These are phyloP conservation scores for Claviceps monticola DNA, from an alignment of 2,329 filamentous ascomycete species.

Conservation along the genomic window DNA sequence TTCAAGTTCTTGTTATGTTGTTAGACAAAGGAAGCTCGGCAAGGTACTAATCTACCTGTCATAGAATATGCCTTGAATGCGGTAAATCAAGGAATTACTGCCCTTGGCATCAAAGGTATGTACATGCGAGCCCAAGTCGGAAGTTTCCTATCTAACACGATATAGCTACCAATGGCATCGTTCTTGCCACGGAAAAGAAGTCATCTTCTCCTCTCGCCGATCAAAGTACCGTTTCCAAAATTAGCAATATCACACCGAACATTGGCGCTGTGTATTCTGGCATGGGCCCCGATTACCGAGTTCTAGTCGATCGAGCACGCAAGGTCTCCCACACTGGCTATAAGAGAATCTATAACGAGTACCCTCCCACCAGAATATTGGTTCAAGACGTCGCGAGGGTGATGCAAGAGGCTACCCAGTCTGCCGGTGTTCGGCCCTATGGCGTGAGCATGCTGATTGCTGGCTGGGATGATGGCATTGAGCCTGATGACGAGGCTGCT, in stretches of 20 bases:
- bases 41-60: background rate
- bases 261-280: conserved; percentile 99
- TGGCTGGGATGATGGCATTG: conserved; percentile 93
- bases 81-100: conserved; percentile 97
- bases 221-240: conserved; percentile 86
- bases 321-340: conserved; percentile 97
- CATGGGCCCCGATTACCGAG: conserved; percentile 97
- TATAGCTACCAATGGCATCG: conserved; percentile 91
- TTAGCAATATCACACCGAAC: conserved; percentile 95
- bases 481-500: conserved; percentile 60
- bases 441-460: conserved; percentile 92
- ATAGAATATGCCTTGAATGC: conserved; percentile 97
- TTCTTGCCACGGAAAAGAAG: conserved; percentile 98
- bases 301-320: conserved; percentile 92
- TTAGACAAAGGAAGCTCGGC: too few relatives aligned
- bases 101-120: conserved; percentile 92
- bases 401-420: conserved; percentile 98
- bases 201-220: conserved; percentile 96
- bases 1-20: too few relatives aligned
- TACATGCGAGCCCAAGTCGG: background rate
- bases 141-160: background rate
- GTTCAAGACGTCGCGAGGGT: conserved; percentile 95
- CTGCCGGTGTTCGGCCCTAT: conserved; percentile 91
- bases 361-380: conserved; percentile 97
- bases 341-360: conserved; percentile 99